Evolutionary conservation across 164 flowering plant species (phyloP).

Genomic region (Sedum album): DNA sequence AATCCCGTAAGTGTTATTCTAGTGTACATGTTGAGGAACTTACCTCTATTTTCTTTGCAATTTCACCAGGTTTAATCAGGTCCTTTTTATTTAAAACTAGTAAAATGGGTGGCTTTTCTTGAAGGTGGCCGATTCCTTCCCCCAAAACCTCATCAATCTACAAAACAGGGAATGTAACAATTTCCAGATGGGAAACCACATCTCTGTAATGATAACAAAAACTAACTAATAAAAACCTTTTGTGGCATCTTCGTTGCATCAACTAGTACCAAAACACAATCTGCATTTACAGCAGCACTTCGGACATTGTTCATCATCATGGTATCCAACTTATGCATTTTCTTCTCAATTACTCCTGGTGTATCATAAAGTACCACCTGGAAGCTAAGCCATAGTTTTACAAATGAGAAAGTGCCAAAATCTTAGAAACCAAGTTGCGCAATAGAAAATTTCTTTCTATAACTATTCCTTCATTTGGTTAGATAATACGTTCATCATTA

Average conservation of each 20-base stretch:
- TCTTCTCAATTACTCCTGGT: slow-evolving; percentile 93
- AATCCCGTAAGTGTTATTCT: neutral
- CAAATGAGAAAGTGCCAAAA: slow-evolving; percentile 2
- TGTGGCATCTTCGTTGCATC: slow-evolving; percentile 83
- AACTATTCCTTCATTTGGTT: neutral
- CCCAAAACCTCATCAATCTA: slow-evolving; percentile 86
- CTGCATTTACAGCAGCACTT: slow-evolving; percentile 78
- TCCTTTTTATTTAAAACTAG: slow-evolving; percentile 92
- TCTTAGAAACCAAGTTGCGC: neutral
- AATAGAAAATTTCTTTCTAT: neutral
- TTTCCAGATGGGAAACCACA: neutral
- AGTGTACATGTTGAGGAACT: slow-evolving; percentile 11
- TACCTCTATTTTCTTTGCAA: slow-evolving; percentile 90
- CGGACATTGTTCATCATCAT: slow-evolving; percentile 99
- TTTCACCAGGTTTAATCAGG: slow-evolving; percentile 91
- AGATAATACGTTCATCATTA: neutral
- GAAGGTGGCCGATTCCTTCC: slow-evolving; percentile 57
- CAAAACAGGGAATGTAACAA: slow-evolving; percentile 13
- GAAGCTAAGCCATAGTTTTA: slow-evolving; percentile 22
- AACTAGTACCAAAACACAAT: slow-evolving; percentile 84
- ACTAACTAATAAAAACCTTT: slow-evolving; percentile 43
- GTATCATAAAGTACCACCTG: slow-evolving; percentile 97
- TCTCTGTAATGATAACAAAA: slow-evolving; percentile 1
- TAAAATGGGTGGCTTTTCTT: slow-evolving; percentile 58
- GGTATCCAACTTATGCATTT: slow-evolving; percentile 88